phyloP scores from a whole-genome alignment of 768 basidiomycete species.

The Cystobasidium tubakii region DNA sequence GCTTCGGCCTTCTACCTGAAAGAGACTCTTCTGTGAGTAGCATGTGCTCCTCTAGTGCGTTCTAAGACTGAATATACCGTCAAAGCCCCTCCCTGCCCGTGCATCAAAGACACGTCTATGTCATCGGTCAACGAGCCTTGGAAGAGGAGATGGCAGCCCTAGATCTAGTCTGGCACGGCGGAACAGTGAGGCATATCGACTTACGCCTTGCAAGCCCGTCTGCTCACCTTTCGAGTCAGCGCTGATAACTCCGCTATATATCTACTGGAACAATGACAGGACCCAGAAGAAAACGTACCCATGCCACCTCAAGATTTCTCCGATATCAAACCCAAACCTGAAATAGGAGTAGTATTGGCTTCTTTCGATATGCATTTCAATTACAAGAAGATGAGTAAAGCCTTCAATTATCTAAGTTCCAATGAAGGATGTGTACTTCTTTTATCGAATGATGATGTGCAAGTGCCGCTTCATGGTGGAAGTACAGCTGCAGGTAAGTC shows the following conservation, averaged over 20 bases:
- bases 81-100: slow-evolving; percentile 29
- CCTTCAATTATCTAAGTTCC: slow-evolving; percentile 27
- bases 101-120: slow-evolving; percentile 23
- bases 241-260: too few species aligned
- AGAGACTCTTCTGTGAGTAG: slow-evolving; percentile 17
- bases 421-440: slow-evolving; percentile 27
- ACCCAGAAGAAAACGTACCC: slow-evolving; percentile 26
- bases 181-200: slow-evolving; percentile 16
- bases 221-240: too few species aligned
- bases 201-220: too few species aligned
- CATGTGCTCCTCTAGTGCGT: neutral
- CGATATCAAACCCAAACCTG: slow-evolving; percentile 33
- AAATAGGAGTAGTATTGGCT: slow-evolving; percentile 37
- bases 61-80: neutral
- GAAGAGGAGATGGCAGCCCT: slow-evolving; percentile 35
- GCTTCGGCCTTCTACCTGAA: slow-evolving; percentile 30
- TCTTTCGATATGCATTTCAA: slow-evolving; percentile 36
- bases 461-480: slow-evolving; percentile 32
- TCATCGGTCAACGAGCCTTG: slow-evolving; percentile 37
- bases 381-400: slow-evolving; percentile 36
- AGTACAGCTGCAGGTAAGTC: slow-evolving; percentile 26
- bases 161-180: slow-evolving; percentile 29
- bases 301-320: slow-evolving; percentile 37
- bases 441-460: slow-evolving; percentile 28
- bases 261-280: too few species aligned